Evolutionary conservation across 352 stramenopile genomes (phyloP), one percentile per base, ranked within the genome.

Genomic region (Aphanomyces invadans): DNA sequence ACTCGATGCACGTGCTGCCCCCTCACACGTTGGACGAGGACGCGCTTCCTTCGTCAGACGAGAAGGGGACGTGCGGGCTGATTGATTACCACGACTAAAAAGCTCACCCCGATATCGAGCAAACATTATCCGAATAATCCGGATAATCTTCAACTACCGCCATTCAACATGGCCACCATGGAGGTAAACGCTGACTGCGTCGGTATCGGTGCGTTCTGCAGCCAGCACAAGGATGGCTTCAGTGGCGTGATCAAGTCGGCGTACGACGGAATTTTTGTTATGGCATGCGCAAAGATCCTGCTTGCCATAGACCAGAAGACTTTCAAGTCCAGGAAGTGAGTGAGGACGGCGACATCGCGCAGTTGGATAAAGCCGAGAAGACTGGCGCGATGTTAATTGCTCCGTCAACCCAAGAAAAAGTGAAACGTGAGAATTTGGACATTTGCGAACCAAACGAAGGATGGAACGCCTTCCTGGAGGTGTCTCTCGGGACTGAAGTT

Each of bases 291-390:
- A 19, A 42, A 45, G 36, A 26, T 46, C 38, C 25, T 23, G 25
- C 49, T 54, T 39, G 21, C n/a, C 32, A 44, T 46, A 81, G 75
- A 51, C 74, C 80, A 11, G 66, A 78, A 45, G 84, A 92, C 56
- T 92, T 92, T 62, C 59, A 86, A 19, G 84, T 92, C 42, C 79
- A 71, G 46, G 84, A 92, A 70, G 86, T 90, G 68, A 76, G 72
- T 59, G 44, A 65, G 5, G 53, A 74, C 11, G 72, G 75, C 54
- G 31, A 69, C 7, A 66, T 89, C 29, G 73, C 90, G 21, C 28
- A 28, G 7, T 76, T 92, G 23, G 62, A 60, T 11, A 65, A 73
- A 7, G 25, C 69, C 0, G 44, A 68, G 25, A 4, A 56, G 0
- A 72, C 65, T 9, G 3, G 88, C 11, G 80, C 79, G 2, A 78